A percentile compares a stretch with the other conserved stretches of the same genome.
Conservation (phyloP, 2,329 filamentous ascomycete species). For the Chaetomium globosum region DNA sequence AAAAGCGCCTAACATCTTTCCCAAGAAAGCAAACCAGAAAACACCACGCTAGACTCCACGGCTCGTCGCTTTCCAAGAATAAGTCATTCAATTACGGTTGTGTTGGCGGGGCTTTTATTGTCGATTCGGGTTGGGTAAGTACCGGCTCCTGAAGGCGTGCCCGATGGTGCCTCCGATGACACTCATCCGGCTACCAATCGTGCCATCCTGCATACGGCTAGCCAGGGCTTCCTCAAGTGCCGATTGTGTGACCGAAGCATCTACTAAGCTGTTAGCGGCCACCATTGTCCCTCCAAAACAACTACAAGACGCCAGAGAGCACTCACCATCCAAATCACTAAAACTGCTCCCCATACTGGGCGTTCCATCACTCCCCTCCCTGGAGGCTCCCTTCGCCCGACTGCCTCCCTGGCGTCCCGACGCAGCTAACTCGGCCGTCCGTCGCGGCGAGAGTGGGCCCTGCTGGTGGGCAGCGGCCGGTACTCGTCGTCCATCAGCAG, state of each 20-base stretch:
- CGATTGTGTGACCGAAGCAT: conserved; percentile 78
- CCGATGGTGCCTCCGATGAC: conserved; percentile 68
- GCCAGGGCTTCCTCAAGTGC: conserved; percentile 77
- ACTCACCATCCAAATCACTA: conserved; percentile 75
- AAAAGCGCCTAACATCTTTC: background rate
- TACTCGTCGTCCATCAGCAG: background rate
- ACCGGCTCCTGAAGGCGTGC: conserved; percentile 66
- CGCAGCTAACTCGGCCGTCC: conserved; percentile 61
- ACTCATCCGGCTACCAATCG: conserved; percentile 65
- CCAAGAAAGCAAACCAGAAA: background rate
- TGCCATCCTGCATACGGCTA: conserved; percentile 68
- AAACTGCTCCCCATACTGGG: conserved; percentile 85
- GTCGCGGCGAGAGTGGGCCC: conserved; percentile 60
- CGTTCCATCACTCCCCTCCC: conserved; percentile 70
- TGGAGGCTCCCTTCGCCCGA: conserved; percentile 54
- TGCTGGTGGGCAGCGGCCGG: conserved; percentile 35
- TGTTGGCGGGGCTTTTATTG: conserved; percentile 9
- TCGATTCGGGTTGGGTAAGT: conserved; percentile 45
- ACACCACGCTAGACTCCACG: background rate
- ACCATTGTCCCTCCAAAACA: conserved; percentile 5
- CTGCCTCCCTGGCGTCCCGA: conserved; percentile 50
- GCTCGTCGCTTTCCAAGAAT: background rate
- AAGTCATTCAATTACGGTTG: background rate
- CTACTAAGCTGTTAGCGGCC: conserved; percentile 46
- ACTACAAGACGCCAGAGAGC: background rate